Percentiles rank a stretch among this genome's conserved stretches.
phyloP scores from a whole-genome alignment of 1,284 basidiomycete species.

The Pholiota adiposa region DNA sequence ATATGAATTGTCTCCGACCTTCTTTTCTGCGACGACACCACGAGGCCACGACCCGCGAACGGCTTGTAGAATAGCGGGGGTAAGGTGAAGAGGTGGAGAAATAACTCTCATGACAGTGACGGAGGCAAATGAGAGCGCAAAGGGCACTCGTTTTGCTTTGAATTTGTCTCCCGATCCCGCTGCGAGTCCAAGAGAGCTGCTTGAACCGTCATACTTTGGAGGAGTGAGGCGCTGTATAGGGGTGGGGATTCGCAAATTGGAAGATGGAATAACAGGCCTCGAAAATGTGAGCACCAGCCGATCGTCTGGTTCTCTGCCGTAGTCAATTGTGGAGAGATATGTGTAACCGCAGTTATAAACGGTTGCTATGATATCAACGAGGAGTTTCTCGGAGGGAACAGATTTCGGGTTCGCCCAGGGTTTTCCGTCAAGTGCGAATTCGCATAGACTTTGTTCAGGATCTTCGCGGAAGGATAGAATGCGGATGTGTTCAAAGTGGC shows the following conservation, averaged over 20 bases:
- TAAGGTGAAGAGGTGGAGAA: conserved; percentile 70
- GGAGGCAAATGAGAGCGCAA: conserved; percentile 76
- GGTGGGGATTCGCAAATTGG: conserved; percentile 6
- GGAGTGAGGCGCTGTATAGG: conserved; percentile 10
- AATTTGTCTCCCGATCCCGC: conserved; percentile 30
- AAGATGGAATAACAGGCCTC: conserved; percentile 22
- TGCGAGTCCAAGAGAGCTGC: conserved; percentile 39
- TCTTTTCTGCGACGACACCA: conserved; percentile 77
- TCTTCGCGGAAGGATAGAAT: conserved; percentile 59
- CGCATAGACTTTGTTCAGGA: conserved; percentile 58
- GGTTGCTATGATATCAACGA: conserved; percentile 66
- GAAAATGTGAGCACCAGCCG: conserved; percentile 72
- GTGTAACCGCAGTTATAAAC: conserved; percentile 66
- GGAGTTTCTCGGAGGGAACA: conserved; percentile 64
- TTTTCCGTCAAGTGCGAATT: conserved; percentile 68
- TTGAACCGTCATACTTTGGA: conserved; percentile 32
- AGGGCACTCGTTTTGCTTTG: conserved; percentile 50
- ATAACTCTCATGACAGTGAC: conserved; percentile 72
- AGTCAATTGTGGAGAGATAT: conserved; percentile 73
- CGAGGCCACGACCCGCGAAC: conserved; percentile 78
- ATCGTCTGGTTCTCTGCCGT: conserved; percentile 77
- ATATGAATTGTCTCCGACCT: conserved; percentile 68
- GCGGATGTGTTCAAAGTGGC: conserved; percentile 53
- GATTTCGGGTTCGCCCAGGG: conserved; percentile 75
- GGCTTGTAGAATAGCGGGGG: conserved; percentile 79